These are phyloP conservation scores for Colletotrichum sp. DNA, from an alignment of 2,329 filamentous ascomycete species.

Conservation along the genomic window DNA sequence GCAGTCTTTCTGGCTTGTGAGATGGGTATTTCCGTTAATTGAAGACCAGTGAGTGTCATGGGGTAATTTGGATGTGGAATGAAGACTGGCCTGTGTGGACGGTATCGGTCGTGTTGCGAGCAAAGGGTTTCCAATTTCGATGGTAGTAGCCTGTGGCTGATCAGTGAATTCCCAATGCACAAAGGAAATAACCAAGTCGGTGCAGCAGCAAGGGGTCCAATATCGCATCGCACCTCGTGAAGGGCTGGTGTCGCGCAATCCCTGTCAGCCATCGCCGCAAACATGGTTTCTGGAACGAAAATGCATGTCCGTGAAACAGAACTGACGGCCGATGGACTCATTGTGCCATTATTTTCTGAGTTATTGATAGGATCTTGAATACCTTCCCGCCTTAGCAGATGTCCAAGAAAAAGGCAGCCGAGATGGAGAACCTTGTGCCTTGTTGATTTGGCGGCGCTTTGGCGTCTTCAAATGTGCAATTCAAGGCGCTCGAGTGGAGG, in stretches of 20 bases:
- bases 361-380: background rate
- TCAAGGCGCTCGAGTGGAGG: too few relatives aligned
- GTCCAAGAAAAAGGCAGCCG: too few relatives aligned
- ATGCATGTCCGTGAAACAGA: background rate
- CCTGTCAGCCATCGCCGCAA: background rate
- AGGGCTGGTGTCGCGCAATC: background rate
- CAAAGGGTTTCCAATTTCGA: too few relatives aligned
- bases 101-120: too few relatives aligned
- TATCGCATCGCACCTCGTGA: too few relatives aligned
- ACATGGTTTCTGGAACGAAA: background rate
- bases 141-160: too few relatives aligned
- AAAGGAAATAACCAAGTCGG: too few relatives aligned
- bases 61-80: background rate
- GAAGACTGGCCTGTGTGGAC: background rate
- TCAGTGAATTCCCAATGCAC: too few relatives aligned
- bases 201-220: too few relatives aligned
- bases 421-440: too few relatives aligned
- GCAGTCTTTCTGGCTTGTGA: background rate
- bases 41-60: background rate
- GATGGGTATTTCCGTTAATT: background rate
- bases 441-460: too few relatives aligned
- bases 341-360: background rate
- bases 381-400: background rate
- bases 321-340: background rate
- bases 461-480: too few relatives aligned